Conservation (phyloP, 2,329 filamentous ascomycete genomes). For the Exophiala xenobiotica region DNA sequence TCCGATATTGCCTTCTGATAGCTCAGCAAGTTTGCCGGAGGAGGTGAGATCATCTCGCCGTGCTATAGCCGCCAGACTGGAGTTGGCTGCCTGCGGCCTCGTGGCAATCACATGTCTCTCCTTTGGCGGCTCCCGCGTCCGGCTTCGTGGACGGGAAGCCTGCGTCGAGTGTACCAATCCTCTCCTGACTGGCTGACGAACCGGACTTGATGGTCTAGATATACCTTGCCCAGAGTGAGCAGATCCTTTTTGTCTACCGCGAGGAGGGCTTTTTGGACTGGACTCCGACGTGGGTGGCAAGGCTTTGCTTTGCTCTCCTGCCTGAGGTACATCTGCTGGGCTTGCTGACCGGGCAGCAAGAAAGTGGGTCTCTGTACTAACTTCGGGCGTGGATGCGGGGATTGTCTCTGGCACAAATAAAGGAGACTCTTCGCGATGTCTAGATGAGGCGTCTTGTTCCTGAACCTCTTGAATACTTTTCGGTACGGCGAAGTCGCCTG, state of each 20-base stretch:
- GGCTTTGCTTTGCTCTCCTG: not conserved
- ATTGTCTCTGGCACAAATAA: slow-evolving; percentile 18
- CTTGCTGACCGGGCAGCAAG: not conserved
- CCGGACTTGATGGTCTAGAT: no score
- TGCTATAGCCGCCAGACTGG: not conserved
- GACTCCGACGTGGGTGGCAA: not conserved
- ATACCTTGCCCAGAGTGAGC: no score
- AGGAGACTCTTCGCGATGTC: slow-evolving; percentile 3
- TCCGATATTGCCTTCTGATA: not conserved
- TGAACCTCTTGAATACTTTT: not conserved
- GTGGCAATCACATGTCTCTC: not conserved
- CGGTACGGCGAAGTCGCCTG: slow-evolving; percentile 8
- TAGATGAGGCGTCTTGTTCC: not conserved
- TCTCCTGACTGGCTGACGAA: no score
- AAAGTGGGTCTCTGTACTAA: not conserved
- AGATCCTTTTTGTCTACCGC: no score
- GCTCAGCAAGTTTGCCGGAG: no score
- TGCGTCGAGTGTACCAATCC: no score
- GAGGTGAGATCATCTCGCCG: not conserved
- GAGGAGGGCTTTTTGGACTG: not conserved
- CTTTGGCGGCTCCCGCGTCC: no score
- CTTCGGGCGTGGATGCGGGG: not conserved
- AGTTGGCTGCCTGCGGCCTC: not conserved
- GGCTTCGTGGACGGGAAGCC: no score
- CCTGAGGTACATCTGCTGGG: not conserved